Base-by-base conservation (phyloP, 176 grass and related monocot genomes). In the Alloteropsis semialata region DNA sequence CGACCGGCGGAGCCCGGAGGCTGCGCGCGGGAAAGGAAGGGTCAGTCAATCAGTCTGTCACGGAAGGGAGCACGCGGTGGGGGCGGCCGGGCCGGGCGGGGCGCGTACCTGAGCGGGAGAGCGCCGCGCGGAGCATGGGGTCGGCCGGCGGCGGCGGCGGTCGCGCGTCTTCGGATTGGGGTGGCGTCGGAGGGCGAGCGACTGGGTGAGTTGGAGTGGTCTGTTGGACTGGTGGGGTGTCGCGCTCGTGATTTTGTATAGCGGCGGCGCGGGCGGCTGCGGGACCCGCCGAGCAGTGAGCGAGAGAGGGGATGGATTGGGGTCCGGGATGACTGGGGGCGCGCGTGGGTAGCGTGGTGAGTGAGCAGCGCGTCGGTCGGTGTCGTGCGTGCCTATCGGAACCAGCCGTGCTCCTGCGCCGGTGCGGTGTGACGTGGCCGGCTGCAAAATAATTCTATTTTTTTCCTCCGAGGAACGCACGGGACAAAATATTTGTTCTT, bases 1-100 rank as follows among this genome's bases (percentile, higher is more conserved):
- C n/a, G 82, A 83, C 75, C 84, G 81, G 75, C 92, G 88, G 81
- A 91, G 77, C 56, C 86, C 81, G 62, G 88, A 61, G 71, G 85
- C 95, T 94, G 91, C 90, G 27, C 4, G 30, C 32, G 74, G 33
- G 43, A 15, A 43, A 15, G 21, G 50, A 46, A 6, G 57, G n/a
- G 6, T 46, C n/a, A 7, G 1, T 81, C 69, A 72, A 1, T 69
- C 65, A 12, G n/a, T 48, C 22, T 8, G 3, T 39, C 64, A 45
- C n/a, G 41, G 13, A 70, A 49, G 65, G 13, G 50, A 36, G 43
- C 28, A 34, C 36, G 88, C 37, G 28, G 17, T 16, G 7, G 42
- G 17, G 75, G 19, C 6, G 44, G 27, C 4, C 8, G 39, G 8
- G 53, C 3, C 0, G n/a, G 53, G 5, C 0, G 4, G 30, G 12